phyloP scores from a whole-genome alignment of 2,329 filamentous ascomycete genomes.

The Aureobasidium sp. region DNA sequence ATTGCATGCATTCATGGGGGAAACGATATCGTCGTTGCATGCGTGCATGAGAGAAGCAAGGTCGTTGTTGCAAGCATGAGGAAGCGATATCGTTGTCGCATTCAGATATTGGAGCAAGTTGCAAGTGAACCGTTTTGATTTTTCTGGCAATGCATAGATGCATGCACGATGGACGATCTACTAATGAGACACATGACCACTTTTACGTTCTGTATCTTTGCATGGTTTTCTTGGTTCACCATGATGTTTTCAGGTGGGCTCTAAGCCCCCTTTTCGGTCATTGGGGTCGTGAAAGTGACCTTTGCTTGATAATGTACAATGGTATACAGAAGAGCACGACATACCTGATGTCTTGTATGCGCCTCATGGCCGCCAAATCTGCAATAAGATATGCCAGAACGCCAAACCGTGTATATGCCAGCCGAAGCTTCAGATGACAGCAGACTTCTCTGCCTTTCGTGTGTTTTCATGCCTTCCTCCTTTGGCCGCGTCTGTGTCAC shows the following conservation, averaged over 20 bases:
- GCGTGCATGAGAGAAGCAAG: neutral
- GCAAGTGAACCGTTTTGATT: neutral
- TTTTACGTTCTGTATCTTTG: neutral
- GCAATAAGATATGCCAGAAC: neutral
- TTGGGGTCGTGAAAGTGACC: neutral
- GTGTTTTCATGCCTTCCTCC: too few species aligned
- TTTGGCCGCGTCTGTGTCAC: neutral
- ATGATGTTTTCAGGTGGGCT: neutral
- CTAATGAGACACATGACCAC: neutral
- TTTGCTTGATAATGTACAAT: neutral
- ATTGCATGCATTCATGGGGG: neutral
- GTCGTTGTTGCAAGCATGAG: neutral
- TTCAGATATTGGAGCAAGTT: neutral
- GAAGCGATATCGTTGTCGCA: neutral
- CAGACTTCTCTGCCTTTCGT: neutral
- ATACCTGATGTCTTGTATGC: neutral
- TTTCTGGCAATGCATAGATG: neutral
- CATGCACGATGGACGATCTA: constrained; percentile 1
- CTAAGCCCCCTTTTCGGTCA: neutral
- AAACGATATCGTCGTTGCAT: neutral
- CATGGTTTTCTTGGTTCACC: neutral
- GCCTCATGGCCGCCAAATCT: neutral
- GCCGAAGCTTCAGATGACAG: neutral
- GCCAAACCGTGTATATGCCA: neutral
- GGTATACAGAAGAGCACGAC: neutral